Conservation (phyloP, 306 rosid species). For the Inga oerstediana region DNA sequence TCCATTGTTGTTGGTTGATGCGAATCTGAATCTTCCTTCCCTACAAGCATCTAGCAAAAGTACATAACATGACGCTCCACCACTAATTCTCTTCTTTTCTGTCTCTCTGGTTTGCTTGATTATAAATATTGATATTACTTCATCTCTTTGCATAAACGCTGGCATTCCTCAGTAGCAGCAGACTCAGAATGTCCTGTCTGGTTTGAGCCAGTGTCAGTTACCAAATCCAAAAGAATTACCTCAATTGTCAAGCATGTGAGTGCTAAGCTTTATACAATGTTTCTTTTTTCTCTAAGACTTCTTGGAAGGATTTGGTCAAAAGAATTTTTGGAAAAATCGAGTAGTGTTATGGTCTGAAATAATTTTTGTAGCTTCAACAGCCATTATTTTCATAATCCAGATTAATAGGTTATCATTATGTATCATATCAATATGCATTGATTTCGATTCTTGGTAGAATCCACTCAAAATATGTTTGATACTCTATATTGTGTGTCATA, state of each 20-base stretch:
- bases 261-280: slow-evolving; percentile 34
- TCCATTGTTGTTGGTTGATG: slow-evolving; percentile 82
- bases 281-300: slow-evolving; percentile 14
- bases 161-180: slow-evolving; percentile 61
- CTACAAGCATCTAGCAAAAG: slow-evolving; percentile 74
- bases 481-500: slow-evolving; percentile 17
- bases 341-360: slow-evolving; percentile 18
- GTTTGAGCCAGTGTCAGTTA: slow-evolving; percentile 96
- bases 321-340: slow-evolving; percentile 24
- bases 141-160: slow-evolving; percentile 29
- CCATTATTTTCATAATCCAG: not conserved
- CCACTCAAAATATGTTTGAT: not conserved
- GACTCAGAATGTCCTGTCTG: slow-evolving; percentile 69
- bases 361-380: not conserved
- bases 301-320: slow-evolving; percentile 4
- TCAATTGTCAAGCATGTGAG: slow-evolving; percentile 81
- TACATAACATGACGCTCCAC: slow-evolving; percentile 34
- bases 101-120: slow-evolving; percentile 8
- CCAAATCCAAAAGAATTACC: slow-evolving; percentile 77
- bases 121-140: slow-evolving; percentile 19
- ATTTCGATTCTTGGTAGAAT: slow-evolving; percentile 19
- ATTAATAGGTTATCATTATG: slow-evolving; percentile 8
- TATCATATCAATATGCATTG: not conserved
- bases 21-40: slow-evolving; percentile 69
- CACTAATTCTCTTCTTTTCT: slow-evolving; percentile 21